These are phyloP conservation scores for Smittium mucronatum DNA, from an alignment of 371 early-diverging fungal species.

Conservation along the genomic window DNA sequence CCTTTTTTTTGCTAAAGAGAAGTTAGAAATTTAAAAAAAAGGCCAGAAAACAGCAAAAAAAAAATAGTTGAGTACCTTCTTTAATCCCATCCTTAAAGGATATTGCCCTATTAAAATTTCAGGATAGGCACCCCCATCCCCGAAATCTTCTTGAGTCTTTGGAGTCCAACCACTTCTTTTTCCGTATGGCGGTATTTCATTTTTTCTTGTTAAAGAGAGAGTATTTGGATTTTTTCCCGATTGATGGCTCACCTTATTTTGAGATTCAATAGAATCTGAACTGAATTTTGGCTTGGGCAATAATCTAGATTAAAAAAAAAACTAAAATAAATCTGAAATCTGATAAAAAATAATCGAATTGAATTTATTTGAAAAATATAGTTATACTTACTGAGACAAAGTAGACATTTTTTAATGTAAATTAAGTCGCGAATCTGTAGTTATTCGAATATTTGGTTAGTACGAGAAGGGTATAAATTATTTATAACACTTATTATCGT, in stretches of 20 bases:
- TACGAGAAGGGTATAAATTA: too few relatives aligned
- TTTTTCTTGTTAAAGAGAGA: background rate
- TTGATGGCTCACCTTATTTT: background rate
- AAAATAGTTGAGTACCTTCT: conserved; percentile 24
- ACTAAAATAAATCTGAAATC: background rate
- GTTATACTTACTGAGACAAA: background rate
- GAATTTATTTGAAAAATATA: background rate
- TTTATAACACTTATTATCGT: too few relatives aligned
- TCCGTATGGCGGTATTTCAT: conserved; percentile 61
- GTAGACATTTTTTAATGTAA: background rate
- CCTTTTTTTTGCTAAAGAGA: conserved; percentile 42
- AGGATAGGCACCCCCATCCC: conserved; percentile 93
- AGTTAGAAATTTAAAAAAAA: too few relatives aligned
- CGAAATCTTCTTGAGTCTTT: conserved; percentile 71
- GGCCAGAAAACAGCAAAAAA: background rate
- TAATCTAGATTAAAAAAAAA: conserved; percentile 8
- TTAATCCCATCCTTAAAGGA: conserved; percentile 85
- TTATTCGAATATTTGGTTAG: too few relatives aligned
- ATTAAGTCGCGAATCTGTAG: too few relatives aligned
- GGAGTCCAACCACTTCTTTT: conserved; percentile 66
- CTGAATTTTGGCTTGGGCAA: conserved; percentile 14
- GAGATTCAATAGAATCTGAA: background rate
- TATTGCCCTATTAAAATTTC: conserved; percentile 84
- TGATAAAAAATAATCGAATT: background rate
- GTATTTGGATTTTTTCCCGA: background rate